These are phyloP conservation scores for Boletus rubescentipes DNA, from an alignment of 768 basidiomycete genomes.

Conservation along the genomic window DNA sequence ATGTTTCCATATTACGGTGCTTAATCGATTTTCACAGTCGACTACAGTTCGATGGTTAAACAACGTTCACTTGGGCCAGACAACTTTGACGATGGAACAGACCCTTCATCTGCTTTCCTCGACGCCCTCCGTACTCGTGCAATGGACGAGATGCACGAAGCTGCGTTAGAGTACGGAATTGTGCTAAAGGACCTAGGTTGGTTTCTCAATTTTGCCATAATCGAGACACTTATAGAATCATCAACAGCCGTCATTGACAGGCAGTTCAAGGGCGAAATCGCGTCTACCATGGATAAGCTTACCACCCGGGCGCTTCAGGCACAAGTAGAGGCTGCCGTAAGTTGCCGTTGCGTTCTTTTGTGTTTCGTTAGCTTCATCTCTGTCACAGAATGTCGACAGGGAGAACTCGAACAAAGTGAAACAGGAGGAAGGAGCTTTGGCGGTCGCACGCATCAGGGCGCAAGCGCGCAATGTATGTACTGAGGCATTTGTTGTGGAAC, in stretches of 20 bases:
- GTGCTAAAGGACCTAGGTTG: slow-evolving; percentile 74
- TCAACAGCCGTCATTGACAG: slow-evolving; percentile 75
- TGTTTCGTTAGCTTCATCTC: background rate
- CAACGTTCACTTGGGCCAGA: slow-evolving; percentile 79
- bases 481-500: background rate
- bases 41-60: slow-evolving; percentile 68
- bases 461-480: slow-evolving; percentile 50
- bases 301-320: slow-evolving; percentile 83
- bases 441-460: slow-evolving; percentile 76
- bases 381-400: slow-evolving; percentile 69
- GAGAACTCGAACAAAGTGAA: slow-evolving; percentile 89
- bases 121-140: slow-evolving; percentile 80
- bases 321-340: slow-evolving; percentile 81
- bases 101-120: slow-evolving; percentile 73
- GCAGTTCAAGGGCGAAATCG: slow-evolving; percentile 88
- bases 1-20: background rate
- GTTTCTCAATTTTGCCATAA: slow-evolving; percentile 11
- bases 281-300: slow-evolving; percentile 80
- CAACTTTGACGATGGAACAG: slow-evolving; percentile 66
- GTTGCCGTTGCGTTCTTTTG: slow-evolving; percentile 18
- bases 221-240: slow-evolving; percentile 1
- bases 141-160: slow-evolving; percentile 83
- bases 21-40: slow-evolving; percentile 33
- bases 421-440: slow-evolving; percentile 76
- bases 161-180: slow-evolving; percentile 83